Evolutionary conservation across 805 yeast species (phyloP), one percentile per base, ranked within the genome.

Genomic region (Saturnispora sekii): DNA sequence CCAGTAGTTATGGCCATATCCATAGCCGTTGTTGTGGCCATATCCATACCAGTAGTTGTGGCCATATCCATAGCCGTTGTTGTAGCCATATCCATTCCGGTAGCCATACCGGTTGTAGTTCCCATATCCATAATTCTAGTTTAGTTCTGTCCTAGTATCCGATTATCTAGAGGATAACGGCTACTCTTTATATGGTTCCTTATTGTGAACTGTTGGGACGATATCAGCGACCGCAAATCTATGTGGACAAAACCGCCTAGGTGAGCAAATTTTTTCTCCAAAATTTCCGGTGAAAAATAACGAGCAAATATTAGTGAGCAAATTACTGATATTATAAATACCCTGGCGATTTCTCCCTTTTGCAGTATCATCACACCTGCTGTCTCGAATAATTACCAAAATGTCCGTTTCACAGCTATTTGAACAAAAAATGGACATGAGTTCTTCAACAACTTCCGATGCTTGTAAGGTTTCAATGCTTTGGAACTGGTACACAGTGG

Each of bases 401-500:
- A 7, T 10, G 12, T n/a, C 16, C 15, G 12, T 35, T 16, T 35
- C 49, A 10, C 55, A 49, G 7, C 5, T 45, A 1, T 54, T 48
- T 46, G 44, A 44, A 32, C 15, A 36, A 8, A 54, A 48, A 32
- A 53, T 50, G 58, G 44, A 36, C 9, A 54, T 54, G 58, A 16
- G 45, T 4, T 9, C 42, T 5, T 10, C 35, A 10, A 28, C 35
- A 7, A 26, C 32, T 14, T 9, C 53, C 11, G 46, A 49, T 36
- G 21, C 49, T 3, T 56, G 60, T 47, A 55, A 56, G 35, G 53
- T 56, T 17, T 55, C 59, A 4, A 81, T 81, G 87, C 60, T 77
- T 48, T 81, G 87, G 86, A 81, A 81, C 58, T 81, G 87, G 86
- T 66, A 77, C 52, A 78, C 84, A 0, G 68, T 79, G 28, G 79